Base-by-base conservation (phyloP, 352 stramenopile species). In the Phytophthora brassicae region DNA sequence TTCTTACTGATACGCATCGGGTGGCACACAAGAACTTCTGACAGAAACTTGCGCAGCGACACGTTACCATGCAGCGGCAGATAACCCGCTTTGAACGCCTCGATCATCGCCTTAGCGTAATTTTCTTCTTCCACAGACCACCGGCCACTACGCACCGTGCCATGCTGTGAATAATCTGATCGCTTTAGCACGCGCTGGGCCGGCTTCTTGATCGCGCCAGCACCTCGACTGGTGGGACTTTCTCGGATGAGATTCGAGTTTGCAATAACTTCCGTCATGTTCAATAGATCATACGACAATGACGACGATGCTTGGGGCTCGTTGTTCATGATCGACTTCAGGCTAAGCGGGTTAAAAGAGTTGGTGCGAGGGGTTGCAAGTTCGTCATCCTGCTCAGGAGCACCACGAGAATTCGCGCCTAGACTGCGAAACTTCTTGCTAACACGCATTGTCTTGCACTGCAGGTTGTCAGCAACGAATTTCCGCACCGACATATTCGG, bases 1-100 rank as follows among this genome's bases (percentile, higher is more conserved):
- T 96, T 96, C 67, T 96, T 96, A 60, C 86, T 96, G 64, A 96
- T 92, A 50, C 88, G 82, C 88, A 96, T 96, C 35, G 88, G 87
- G 61, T 94, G 83, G 66, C 89, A 96, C 53, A 93, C 77, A 11
- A 96, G 75, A 59, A 92, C 85, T 50, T 92, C 86, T 3, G 85
- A 92, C 5, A 96, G 70, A 56, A 94, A 96, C 61, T 90, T 92
- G 50, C 89, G 84, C 29, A 96, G 77, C 4, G 77, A 87, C 36
- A 92, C 87, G 36, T 89, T 94, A 52, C 88, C 86, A 43, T 93
- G 77, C 11, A 92, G 64, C 6, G 83, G 83, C 16, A 92, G 67
- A 36, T 86, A 88, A 1, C 80, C 83, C 1, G 76, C 45, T 56
- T 90, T 92, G 56, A 92, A 92, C 6, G 79, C 80, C 29, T 92